Evolutionary conservation across 2,329 filamentous ascomycete genomes (phyloP), one percentile per base, ranked within the genome.

Genomic region (Penicillium psychrosexuale): DNA sequence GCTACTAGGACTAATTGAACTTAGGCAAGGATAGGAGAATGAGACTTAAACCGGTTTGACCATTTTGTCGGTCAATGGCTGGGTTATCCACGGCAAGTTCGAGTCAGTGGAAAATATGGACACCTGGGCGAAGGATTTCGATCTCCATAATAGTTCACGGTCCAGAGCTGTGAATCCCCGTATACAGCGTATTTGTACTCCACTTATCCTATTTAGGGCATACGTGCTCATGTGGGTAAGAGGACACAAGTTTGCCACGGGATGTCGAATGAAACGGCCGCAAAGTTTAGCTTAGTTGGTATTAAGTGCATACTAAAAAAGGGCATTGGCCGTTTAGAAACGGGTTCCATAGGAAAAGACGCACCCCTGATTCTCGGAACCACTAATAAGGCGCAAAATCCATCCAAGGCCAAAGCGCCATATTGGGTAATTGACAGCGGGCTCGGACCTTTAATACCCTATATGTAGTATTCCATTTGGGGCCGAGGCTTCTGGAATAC

Each of bases 401-500:
- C 34, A 28, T 51, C 13, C 28, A 19, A 22, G 33, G 28, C 22
- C 36, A 49, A 49, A 28, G 45, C 37, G 11, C 12, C 12, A 38
- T 7, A 22, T 27, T 22, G 24, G 51, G 36, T n/a, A 24, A 17
- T 44, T 42, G 7, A 37, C 24, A 31, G 44, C 22, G 51, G 45
- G 27, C 47, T 43, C 33, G 19, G 52, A 54, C 44, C 33, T 19
- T 39, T 38, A 36, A 24, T 19, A 30, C 37, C 8, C 11, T 22
- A 19, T n/a, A 24, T 24, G 22, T 24, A 24, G 22, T 24, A 17
- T 43, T 31, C 9, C 15, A 46, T 45, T 34, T 47, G 51, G 47
- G 52, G 47, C 47, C 37, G 33, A 45, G 37, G 47, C 39, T 54
- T 54, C 33, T 54, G 52, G 47, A 51, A 34, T 39, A 44, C 39